Percentiles rank a stretch among this genome's conserved stretches.
phyloP scores from a whole-genome alignment of 192 early-diverging fungal species.

The Coemansia sp. region DNA sequence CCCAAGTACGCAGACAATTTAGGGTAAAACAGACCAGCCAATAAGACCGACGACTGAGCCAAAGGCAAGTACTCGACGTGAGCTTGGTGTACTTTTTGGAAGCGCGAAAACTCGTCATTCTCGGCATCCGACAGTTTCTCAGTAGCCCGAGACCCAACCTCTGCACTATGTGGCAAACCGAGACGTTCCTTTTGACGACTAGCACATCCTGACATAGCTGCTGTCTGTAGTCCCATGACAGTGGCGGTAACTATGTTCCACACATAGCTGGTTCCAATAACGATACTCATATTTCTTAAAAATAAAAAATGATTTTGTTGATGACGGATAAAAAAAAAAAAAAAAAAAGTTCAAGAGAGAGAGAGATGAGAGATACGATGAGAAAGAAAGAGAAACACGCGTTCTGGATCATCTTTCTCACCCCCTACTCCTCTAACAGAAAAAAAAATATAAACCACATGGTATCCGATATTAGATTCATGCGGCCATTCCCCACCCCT shows the following conservation, averaged over 20 bases:
- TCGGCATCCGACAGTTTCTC: slow-evolving; percentile 55
- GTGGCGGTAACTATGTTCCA: slow-evolving; percentile 56
- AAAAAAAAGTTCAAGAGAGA: not conserved
- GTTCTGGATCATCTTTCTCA: not conserved
- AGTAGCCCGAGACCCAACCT: slow-evolving; percentile 41
- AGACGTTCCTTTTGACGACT: slow-evolving; percentile 36
- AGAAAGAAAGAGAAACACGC: not conserved
- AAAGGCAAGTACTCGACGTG: slow-evolving; percentile 53
- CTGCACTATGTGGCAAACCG: slow-evolving; percentile 44
- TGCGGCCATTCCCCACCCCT: not conserved
- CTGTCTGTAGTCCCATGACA: slow-evolving; percentile 51
- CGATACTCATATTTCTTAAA: slow-evolving; percentile 39
- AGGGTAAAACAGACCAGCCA: slow-evolving; percentile 56
- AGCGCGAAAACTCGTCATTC: slow-evolving; percentile 48
- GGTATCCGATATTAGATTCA: slow-evolving; percentile 1
- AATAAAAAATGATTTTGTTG: not conserved
- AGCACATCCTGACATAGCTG: slow-evolving; percentile 45
- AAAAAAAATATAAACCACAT: not conserved
- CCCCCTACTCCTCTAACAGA: not conserved
- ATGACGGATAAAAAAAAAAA: not conserved
- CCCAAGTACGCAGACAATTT: slow-evolving; percentile 48
- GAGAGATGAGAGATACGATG: not conserved
- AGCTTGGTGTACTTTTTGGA: slow-evolving; percentile 53
- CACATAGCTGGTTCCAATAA: slow-evolving; percentile 56
- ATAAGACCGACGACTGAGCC: slow-evolving; percentile 48